Conservation (phyloP, 2,329 filamentous ascomycete species). For the Ascochyta clinopodiicola region DNA sequence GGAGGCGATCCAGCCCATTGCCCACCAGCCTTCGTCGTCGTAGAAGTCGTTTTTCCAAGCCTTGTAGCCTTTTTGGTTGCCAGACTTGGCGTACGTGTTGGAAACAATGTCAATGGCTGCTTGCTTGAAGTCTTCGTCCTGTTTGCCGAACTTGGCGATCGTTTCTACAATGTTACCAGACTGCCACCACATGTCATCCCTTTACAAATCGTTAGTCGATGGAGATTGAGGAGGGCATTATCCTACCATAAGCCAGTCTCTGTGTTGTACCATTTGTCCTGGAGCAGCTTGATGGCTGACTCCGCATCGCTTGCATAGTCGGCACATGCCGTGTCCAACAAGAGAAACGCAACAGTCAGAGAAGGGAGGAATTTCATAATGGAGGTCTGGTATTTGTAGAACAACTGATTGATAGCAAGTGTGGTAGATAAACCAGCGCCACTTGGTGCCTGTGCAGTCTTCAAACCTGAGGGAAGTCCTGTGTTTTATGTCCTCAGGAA, state of each 20-base stretch:
- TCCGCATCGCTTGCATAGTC: slow-evolving; percentile 38
- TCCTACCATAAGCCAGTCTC: slow-evolving; percentile 44
- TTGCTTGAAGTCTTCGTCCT: slow-evolving; percentile 37
- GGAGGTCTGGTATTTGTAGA: not conserved
- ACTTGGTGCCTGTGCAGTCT: not conserved
- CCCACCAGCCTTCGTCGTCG: slow-evolving; percentile 72
- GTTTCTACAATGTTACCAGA: slow-evolving; percentile 47
- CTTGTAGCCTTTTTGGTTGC: slow-evolving; percentile 31
- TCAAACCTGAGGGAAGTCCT: slow-evolving; percentile 13
- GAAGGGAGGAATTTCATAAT: slow-evolving; percentile 25
- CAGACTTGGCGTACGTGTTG: slow-evolving; percentile 44
- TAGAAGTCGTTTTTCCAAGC: slow-evolving; percentile 61
- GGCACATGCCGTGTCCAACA: slow-evolving; percentile 16
- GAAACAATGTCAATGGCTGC: slow-evolving; percentile 39
- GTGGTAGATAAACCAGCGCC: not conserved
- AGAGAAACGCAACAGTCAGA: slow-evolving; percentile 8
- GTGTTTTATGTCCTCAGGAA: slow-evolving; percentile 28
- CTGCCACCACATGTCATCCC: slow-evolving; percentile 46
- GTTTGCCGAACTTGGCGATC: slow-evolving; percentile 40
- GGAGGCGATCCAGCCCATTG: slow-evolving; percentile 63
- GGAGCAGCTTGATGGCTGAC: slow-evolving; percentile 36
- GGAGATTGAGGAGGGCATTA: not conserved
- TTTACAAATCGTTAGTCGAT: slow-evolving; percentile 5
- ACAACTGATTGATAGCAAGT: not conserved
- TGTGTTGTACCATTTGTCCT: slow-evolving; percentile 43